phyloP scores from a whole-genome alignment of 495 filamentous ascomycete genomes.

The Chaetomium cochliodes region DNA sequence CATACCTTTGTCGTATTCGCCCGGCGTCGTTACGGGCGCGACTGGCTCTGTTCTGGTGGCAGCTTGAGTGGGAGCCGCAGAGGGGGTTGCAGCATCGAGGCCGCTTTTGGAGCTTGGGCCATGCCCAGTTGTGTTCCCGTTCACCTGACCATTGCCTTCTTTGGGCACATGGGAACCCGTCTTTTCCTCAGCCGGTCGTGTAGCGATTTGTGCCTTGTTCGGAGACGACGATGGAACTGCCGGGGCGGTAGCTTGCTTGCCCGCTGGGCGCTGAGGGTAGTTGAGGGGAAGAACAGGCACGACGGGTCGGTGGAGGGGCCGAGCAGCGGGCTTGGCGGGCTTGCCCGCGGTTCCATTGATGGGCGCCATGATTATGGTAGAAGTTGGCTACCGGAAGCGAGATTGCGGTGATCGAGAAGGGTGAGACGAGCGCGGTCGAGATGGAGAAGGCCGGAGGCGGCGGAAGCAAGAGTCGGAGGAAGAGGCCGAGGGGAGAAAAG shows the following conservation, averaged over 20 bases:
- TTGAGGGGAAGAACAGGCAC: constrained; percentile 36
- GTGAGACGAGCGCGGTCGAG: constrained; percentile 1
- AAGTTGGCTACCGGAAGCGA: neutral
- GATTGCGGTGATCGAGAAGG: constrained; percentile 1
- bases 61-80: constrained; percentile 14
- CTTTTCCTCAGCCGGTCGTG: constrained; percentile 14
- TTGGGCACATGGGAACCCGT: neutral
- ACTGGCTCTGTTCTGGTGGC: neutral
- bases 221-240: constrained; percentile 15
- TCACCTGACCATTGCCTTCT: constrained; percentile 4
- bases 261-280: constrained; percentile 31
- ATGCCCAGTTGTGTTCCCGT: neutral
- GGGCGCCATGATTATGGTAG: constrained; percentile 31
- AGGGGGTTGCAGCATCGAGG: constrained; percentile 5
- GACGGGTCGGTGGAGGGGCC: constrained; percentile 18
- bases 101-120: constrained; percentile 7
- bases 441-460: constrained; percentile 1
- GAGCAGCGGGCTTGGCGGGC: constrained; percentile 24
- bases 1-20: constrained; percentile 17
- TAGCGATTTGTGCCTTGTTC: constrained; percentile 7
- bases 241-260: constrained; percentile 18
- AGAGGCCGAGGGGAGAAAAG: neutral
- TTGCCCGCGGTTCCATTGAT: constrained; percentile 28
- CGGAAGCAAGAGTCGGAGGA: neutral
- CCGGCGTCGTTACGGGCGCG: neutral